Evolutionary conservation across 2,329 filamentous ascomycete genomes (phyloP), one percentile per base, ranked within the genome.

Genomic region (Ambrosiella xylebori): DNA sequence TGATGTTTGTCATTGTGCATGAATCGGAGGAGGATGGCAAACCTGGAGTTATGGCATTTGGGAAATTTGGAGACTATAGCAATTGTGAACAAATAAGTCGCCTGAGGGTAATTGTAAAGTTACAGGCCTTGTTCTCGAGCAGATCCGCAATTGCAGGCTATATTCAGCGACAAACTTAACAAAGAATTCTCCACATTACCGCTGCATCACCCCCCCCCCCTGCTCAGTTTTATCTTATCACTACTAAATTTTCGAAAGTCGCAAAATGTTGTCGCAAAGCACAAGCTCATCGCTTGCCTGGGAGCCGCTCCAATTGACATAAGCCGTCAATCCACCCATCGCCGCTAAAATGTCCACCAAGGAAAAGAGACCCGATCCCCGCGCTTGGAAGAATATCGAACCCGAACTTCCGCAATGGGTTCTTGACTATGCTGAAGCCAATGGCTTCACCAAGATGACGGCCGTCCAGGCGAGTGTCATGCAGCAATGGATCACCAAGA

Each of bases 401-500:
- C 70, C 71, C 12, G 65, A 68, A 3, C 65, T 74, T n/a, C 65
- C 70, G 38, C 66, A 69, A 80, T 97, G 90, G 88, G 81, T 93
- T 59, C 74, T 93, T 57, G 87, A 94, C 63, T 89, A 88, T 60
- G 82, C 94, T 54, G 76, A 82, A 54, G 81, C 83, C 63, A 91
- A 93, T 84, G 88, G 88, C 61, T 95, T 95, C 70, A 74, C 77
- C 62, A 84, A 85, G 68, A 90, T 93, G 77, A 96, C 90, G 2
- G 91, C 91, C 0, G 90, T 96, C n/a, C 91, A 97, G 71, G 88
- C 90, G 50, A 91, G 88, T 60, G 85, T 88, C 3, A 85, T 96
- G 63, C 88, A 89, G 11, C 79, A 95, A 56, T 93, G 95, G 67
- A 83, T 90, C 71, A 84, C 82, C 56, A 86, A 95, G 68, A 95